These are phyloP conservation scores for Ceraceosorus bombacis DNA, from an alignment of 1,284 basidiomycete species.

Conservation along the genomic window DNA sequence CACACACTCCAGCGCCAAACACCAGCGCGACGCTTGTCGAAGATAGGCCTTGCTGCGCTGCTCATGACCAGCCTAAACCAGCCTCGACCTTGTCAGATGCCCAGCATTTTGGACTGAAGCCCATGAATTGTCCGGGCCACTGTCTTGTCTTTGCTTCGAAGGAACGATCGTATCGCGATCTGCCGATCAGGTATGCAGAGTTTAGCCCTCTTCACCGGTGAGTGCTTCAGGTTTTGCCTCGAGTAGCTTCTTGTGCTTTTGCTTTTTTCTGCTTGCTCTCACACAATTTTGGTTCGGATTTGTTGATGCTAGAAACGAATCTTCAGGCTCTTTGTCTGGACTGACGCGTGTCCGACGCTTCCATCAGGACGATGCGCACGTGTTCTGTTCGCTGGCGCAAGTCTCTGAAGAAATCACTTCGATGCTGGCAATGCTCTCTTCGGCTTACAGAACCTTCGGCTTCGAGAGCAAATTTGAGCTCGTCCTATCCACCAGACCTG, in stretches of 20 bases:
- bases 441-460: slow-evolving; percentile 42
- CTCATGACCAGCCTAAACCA: slow-evolving; percentile 11
- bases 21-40: not conserved
- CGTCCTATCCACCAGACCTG: slow-evolving; percentile 43
- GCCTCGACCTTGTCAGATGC: slow-evolving; percentile 4
- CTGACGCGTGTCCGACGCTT: slow-evolving; percentile 42
- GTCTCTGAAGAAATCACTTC: slow-evolving; percentile 31
- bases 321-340: slow-evolving; percentile 37
- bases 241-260: too few species aligned
- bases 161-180: slow-evolving; percentile 38
- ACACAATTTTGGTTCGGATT: not conserved
- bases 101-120: slow-evolving; percentile 37
- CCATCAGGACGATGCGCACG: slow-evolving; percentile 47
- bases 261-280: not conserved
- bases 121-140: slow-evolving; percentile 47
- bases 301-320: slow-evolving; percentile 28
- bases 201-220: slow-evolving; percentile 39
- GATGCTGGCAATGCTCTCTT: slow-evolving; percentile 45
- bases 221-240: not conserved
- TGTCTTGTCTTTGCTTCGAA: slow-evolving; percentile 38
- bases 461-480: slow-evolving; percentile 38
- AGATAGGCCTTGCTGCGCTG: slow-evolving; percentile 12
- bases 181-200: slow-evolving; percentile 42
- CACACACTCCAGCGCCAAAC: not conserved
- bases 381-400: slow-evolving; percentile 41